These are phyloP conservation scores for Dothistroma pini DNA, from an alignment of 2,329 filamentous ascomycete genomes.

Conservation along the genomic window DNA sequence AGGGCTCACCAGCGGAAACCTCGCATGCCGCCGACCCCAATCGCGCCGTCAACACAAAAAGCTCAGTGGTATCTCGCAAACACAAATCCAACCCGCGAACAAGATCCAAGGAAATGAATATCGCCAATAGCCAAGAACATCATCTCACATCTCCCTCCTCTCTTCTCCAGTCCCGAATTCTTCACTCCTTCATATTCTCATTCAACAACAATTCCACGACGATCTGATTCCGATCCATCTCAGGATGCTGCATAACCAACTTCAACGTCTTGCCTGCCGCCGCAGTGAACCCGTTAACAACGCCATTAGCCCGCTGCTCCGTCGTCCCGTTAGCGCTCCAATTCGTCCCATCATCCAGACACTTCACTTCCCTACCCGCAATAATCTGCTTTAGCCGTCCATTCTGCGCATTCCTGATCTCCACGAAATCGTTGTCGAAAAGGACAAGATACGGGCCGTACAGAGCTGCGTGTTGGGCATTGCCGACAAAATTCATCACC, in stretches of 20 bases:
- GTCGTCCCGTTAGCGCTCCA: conserved; percentile 41
- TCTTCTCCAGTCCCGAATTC: neutral
- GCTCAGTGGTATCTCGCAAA: conserved; percentile 10
- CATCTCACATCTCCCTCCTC: neutral
- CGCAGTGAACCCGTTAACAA: conserved; percentile 30
- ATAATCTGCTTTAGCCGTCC: conserved; percentile 92
- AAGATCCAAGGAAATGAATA: neutral
- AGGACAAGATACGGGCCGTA: conserved; percentile 88
- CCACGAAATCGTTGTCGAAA: conserved; percentile 94
- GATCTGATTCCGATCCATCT: conserved; percentile 77
- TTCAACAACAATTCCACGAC: conserved; percentile 91
- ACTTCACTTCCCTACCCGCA: conserved; percentile 81
- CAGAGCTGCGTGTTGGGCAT: conserved; percentile 79
- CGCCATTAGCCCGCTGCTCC: conserved; percentile 14
- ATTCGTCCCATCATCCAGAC: conserved; percentile 78
- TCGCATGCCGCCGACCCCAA: neutral
- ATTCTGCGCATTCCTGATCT: conserved; percentile 95
- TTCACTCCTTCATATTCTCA: conserved; percentile 56
- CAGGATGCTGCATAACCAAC: conserved; percentile 91
- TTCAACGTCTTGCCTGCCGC: conserved; percentile 70
- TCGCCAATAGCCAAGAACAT: neutral
- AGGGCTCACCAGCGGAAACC: neutral
- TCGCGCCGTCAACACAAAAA: neutral
- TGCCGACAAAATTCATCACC: conserved; percentile 99
- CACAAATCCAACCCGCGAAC: neutral